Base-by-base conservation (phyloP, 208 protist species). In the Trypanosoma conorhini region DNA sequence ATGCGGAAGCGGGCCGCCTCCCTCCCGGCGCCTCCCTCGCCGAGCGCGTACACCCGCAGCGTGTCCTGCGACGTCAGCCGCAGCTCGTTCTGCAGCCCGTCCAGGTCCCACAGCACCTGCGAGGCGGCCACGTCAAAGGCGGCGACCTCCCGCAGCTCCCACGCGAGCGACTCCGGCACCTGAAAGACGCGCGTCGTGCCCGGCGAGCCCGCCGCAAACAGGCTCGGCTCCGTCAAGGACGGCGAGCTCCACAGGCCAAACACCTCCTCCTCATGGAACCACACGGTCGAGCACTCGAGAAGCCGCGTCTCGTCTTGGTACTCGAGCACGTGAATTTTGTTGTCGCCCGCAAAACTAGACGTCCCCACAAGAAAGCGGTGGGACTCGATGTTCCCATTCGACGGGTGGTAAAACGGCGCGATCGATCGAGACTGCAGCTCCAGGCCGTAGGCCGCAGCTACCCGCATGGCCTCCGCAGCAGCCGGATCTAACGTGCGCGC, bases 341-440 rank as follows among this genome's bases (percentile, higher is more conserved):
- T 96, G 31, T 83, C 82, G 0, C 67, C 72, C 1, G 74, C 67
- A 30, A 76, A 60, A 61, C 67, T 85, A 4, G 76, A 71, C 12
- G 91, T 92, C 5, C 86, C 86, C 9, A 93, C 87, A 48, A 96
- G 59, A 76, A 96, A 94, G 8, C 71, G 66, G 62, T 92, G 87
- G 31, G 55, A 78, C 8, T 84, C 81, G 61, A 80, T 70, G 5
- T 57, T 65, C 19, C 52, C 71, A 42, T 80, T 77, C 12, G 74
- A 77, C 0, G 72, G 28, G 52, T 92, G 85, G 48, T 88, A 90
- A 35, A 92, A 75, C 1, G 90, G 77, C 30, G 80, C 76, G 22
- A 95, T 69, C 0, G 82, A 72, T 31, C 85, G 51, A 0, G 85
- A 77, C 62, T 83, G 83, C 4, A 77, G 60, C 56, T 92, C 90